These are phyloP conservation scores for Cantharellus cinnabarinus DNA, from an alignment of 768 basidiomycete species.

Conservation along the genomic window DNA sequence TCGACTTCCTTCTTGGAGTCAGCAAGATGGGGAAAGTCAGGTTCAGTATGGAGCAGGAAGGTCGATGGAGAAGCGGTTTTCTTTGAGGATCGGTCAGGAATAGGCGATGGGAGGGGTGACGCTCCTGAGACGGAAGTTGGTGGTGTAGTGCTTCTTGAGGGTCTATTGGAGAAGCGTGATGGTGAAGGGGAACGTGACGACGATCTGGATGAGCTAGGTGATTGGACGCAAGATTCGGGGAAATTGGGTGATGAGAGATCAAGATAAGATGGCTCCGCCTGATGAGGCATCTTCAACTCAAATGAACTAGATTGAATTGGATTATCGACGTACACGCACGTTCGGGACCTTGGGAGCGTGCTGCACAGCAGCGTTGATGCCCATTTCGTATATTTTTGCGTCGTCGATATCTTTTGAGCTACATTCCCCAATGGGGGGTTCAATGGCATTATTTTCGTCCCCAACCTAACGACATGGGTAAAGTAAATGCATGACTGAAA, in stretches of 20 bases:
- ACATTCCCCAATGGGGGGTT: neutral
- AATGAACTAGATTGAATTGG: neutral
- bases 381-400: neutral
- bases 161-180: neutral
- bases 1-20: neutral
- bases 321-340: neutral
- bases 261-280: conserved; percentile 4
- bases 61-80: too few species aligned
- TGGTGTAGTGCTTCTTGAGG: neutral
- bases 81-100: too few species aligned
- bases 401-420: neutral
- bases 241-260: conserved; percentile 2
- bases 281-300: neutral
- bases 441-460: neutral
- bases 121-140: neutral
- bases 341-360: neutral
- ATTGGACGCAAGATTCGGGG: neutral
- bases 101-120: neutral
- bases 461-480: neutral
- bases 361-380: neutral
- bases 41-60: neutral
- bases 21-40: neutral
- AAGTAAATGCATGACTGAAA: neutral
- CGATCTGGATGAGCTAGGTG: neutral
- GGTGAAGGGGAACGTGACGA: neutral